A percentile compares a stretch with the other conserved stretches of the same genome.
Evolutionary conservation across 371 early-diverging fungal genomes (phyloP).

Genomic region (Mortierella sp.): DNA sequence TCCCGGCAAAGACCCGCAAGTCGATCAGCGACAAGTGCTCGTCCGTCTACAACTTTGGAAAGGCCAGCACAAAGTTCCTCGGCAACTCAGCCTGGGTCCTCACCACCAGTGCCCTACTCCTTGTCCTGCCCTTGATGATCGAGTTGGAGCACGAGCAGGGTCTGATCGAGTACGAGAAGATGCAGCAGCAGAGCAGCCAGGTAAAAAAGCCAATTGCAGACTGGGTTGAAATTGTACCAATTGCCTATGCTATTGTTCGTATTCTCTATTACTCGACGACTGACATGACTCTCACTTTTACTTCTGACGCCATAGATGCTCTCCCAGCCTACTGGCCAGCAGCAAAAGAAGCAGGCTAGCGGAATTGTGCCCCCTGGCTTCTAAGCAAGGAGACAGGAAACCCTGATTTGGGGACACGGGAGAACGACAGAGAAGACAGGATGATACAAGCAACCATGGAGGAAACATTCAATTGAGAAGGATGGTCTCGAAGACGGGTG

Average conservation of each 20-base stretch:
- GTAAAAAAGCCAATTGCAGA: conserved; percentile 13
- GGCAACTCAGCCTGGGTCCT: conserved; percentile 88
- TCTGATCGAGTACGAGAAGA: conserved; percentile 83
- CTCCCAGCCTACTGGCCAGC: conserved; percentile 46
- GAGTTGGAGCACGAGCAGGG: conserved; percentile 84
- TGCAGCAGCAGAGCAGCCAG: conserved; percentile 68
- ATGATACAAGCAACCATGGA: neutral
- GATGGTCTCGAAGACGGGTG: neutral
- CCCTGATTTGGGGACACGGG: no score
- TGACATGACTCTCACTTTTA: neutral
- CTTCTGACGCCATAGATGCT: conserved; percentile 29
- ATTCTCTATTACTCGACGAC: neutral
- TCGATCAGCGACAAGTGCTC: conserved; percentile 66
- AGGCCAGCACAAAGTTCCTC: conserved; percentile 69
- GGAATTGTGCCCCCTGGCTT: conserved; percentile 57
- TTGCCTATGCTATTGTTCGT: neutral
- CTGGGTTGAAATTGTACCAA: no score
- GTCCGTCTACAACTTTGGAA: conserved; percentile 68
- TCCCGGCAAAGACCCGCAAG: conserved; percentile 77
- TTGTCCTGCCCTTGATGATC: conserved; percentile 80
- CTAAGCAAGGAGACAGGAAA: conserved; percentile 13
- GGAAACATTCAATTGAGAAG: neutral
- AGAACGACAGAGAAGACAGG: neutral
- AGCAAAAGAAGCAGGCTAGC: conserved; percentile 42
- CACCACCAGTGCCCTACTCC: conserved; percentile 81